These are phyloP conservation scores for Hygrophila difformis DNA, from an alignment of 257 asterid genomes.

Conservation along the genomic window DNA sequence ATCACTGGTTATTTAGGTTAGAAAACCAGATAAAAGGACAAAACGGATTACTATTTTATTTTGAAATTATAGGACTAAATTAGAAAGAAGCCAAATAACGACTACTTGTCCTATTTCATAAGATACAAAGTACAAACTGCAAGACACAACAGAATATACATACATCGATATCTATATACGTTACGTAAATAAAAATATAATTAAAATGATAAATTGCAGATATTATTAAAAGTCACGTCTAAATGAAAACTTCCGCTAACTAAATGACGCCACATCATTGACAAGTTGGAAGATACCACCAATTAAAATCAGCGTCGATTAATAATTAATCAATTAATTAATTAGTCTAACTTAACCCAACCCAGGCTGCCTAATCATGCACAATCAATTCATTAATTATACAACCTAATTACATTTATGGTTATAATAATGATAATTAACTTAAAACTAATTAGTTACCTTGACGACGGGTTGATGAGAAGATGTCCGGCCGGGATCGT, in stretches of 20 bases:
- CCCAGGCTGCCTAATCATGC: neutral
- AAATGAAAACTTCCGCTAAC: conserved; percentile 32
- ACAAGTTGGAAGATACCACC: conserved; percentile 21
- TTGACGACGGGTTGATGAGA: neutral
- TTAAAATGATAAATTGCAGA: neutral
- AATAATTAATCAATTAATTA: conserved; percentile 15
- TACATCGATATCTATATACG: too few species aligned
- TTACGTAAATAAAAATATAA: too few species aligned
- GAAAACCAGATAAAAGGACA: conserved; percentile 23
- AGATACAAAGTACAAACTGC: too few species aligned
- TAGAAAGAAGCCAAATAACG: conserved; percentile 20
- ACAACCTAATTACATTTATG: too few species aligned
- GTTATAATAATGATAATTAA: too few species aligned
- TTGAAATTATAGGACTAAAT: neutral
- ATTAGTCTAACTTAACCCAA: conserved; percentile 16
- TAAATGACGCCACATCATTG: conserved; percentile 25
- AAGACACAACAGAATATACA: too few species aligned
- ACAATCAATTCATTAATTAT: too few species aligned
- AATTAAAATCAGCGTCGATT: neutral
- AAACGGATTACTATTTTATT: neutral
- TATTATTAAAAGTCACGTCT: conserved; percentile 24
- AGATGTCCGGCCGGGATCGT: conserved; percentile 29
- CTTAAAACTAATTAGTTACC: too few species aligned
- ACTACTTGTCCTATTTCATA: conserved; percentile 27
- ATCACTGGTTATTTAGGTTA: too few species aligned